Conservation (phyloP, 1,284 basidiomycete genomes). For the Ustilago cynodontis region DNA sequence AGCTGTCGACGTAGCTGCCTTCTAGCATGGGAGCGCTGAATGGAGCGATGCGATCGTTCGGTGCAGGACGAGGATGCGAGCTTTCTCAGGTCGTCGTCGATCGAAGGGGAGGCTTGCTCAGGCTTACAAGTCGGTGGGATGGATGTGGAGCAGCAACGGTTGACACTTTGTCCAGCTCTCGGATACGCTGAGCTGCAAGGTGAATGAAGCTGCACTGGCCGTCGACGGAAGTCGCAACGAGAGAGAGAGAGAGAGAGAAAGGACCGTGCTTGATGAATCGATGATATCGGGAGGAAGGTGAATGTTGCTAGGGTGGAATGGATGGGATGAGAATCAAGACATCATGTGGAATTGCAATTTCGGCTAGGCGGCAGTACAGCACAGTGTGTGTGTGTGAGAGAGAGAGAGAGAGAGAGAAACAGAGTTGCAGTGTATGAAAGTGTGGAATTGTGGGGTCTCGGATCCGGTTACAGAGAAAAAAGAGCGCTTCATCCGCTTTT, state of each 20-base stretch:
- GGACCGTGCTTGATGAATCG: conserved; percentile 4
- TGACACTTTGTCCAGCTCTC: neutral
- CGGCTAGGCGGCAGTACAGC: neutral
- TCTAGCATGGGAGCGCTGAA: conserved; percentile 3
- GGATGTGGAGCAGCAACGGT: neutral
- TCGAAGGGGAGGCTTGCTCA: neutral
- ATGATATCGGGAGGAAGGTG: neutral
- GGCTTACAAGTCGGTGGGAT: neutral
- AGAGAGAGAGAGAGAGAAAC: neutral
- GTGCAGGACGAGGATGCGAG: neutral
- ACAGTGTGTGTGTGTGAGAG: no score
- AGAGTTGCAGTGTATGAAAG: neutral
- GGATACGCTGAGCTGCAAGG: neutral
- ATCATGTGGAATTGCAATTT: neutral
- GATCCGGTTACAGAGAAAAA: conserved; percentile 23
- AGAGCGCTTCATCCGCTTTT: conserved; percentile 22
- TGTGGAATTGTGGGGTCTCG: conserved; percentile 36
- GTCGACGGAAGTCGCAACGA: neutral
- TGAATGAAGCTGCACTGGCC: neutral
- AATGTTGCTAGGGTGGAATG: neutral
- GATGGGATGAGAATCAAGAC: neutral
- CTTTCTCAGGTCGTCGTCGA: neutral
- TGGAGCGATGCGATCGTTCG: neutral
- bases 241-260: no score
- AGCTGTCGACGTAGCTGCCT: neutral